Percentiles rank a stretch among this genome's conserved stretches.
These are phyloP conservation scores for Phaeotremella fagi DNA, from an alignment of 768 basidiomycete species.

Conservation along the genomic window DNA sequence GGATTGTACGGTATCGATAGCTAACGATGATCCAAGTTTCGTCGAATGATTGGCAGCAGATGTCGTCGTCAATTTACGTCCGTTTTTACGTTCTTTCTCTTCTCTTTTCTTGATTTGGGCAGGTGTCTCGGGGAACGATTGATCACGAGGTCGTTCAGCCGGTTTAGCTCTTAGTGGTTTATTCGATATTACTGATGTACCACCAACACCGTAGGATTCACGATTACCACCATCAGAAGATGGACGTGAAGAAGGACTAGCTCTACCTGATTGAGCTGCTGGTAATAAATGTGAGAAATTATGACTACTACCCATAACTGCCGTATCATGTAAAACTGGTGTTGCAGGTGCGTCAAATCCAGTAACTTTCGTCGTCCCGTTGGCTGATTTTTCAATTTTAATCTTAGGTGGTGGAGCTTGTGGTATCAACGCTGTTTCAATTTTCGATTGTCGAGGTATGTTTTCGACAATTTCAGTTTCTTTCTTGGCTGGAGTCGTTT, in stretches of 20 bases:
- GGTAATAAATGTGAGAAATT: not conserved
- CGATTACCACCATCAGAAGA: constrained; percentile 7
- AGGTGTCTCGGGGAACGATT: constrained; percentile 43
- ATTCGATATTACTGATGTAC: constrained; percentile 3
- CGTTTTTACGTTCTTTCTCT: constrained; percentile 28
- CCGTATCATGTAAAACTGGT: constrained; percentile 16
- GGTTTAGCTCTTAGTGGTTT: constrained; percentile 23
- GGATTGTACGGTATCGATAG: not conserved
- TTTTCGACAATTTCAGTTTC: not conserved
- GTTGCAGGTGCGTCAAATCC: constrained; percentile 39
- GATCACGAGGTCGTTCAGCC: constrained; percentile 36
- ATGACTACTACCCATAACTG: not conserved
- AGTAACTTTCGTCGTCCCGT: constrained; percentile 30
- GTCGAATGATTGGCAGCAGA: not conserved
- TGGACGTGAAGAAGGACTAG: constrained; percentile 3
- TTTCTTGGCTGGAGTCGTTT: not conserved
- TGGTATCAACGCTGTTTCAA: not conserved
- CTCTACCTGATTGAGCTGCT: constrained; percentile 6
- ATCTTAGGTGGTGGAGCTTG: constrained; percentile 2
- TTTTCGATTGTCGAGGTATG: not conserved
- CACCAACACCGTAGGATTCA: constrained; percentile 2
- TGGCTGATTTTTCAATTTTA: constrained; percentile 18
- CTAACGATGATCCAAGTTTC: too few species aligned
- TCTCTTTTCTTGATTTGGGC: constrained; percentile 41
- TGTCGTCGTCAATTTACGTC: not conserved